Percentiles rank a stretch among this genome's conserved stretches.
Evolutionary conservation across 805 yeast species (phyloP).

Genomic region (Candida suzukii): DNA sequence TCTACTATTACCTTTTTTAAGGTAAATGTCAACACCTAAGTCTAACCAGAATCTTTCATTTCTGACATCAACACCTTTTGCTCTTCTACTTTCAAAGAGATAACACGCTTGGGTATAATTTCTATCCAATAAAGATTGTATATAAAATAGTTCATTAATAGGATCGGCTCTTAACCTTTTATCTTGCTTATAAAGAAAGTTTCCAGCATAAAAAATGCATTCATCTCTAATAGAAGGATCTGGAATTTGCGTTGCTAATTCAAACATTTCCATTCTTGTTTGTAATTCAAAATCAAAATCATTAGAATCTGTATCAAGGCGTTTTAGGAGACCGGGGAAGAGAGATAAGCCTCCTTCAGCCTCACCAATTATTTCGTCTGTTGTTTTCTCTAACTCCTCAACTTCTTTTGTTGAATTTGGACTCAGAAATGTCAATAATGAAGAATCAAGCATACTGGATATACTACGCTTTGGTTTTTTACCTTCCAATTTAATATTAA

Average conservation of each 20-base stretch:
- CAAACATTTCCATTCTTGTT: constrained; percentile 29
- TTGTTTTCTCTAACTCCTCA: neutral
- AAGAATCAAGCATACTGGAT: neutral
- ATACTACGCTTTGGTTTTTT: neutral
- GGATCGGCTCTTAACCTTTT: constrained; percentile 39
- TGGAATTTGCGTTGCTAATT: constrained; percentile 31
- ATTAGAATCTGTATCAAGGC: constrained; percentile 13
- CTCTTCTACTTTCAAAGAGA: constrained; percentile 28
- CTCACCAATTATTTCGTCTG: neutral
- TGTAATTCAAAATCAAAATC: constrained; percentile 25
- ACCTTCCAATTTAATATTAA: neutral
- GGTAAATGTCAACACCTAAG: constrained; percentile 33
- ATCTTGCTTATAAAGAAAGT: constrained; percentile 32
- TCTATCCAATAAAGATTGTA: constrained; percentile 34
- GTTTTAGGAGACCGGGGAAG: constrained; percentile 16
- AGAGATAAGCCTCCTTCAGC: constrained; percentile 13
- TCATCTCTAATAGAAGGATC: constrained; percentile 23
- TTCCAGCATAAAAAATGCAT: constrained; percentile 34
- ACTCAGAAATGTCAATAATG: neutral
- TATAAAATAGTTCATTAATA: constrained; percentile 42
- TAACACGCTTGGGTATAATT: constrained; percentile 28
- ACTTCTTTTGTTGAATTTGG: neutral
- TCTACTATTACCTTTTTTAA: constrained; percentile 25
- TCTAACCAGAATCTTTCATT: constrained; percentile 48
- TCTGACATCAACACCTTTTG: constrained; percentile 24